Conservation (phyloP, 306 rosid species). For the Vigna radiata region DNA sequence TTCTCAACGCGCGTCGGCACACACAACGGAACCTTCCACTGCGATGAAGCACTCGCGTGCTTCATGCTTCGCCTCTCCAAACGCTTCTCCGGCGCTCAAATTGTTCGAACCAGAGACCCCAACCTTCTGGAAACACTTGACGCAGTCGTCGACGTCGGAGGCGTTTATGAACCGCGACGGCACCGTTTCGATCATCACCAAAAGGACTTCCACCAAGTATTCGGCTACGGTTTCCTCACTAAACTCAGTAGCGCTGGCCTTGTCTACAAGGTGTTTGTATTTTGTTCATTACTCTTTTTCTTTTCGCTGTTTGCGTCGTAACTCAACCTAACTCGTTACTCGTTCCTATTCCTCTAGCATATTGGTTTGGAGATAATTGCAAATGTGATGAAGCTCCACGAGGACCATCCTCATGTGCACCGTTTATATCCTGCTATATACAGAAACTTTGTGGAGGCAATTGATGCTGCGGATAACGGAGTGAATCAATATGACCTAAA, state of each 20-base stretch:
- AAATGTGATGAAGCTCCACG: conserved; percentile 54
- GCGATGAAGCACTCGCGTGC: conserved; percentile 76
- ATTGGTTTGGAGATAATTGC: conserved; percentile 62
- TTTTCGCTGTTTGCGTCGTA: background rate
- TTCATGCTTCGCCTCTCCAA: conserved; percentile 60
- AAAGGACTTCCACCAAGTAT: conserved; percentile 50
- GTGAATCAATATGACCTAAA: conserved; percentile 57
- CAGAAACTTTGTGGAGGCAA: conserved; percentile 58
- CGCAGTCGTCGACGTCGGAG: conserved; percentile 70
- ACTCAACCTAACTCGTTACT: background rate
- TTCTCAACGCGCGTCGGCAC: conserved; percentile 59
- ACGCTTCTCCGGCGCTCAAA: conserved; percentile 51
- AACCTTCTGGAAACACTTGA: conserved; percentile 49
- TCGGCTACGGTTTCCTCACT: conserved; percentile 53
- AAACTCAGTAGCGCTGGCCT: conserved; percentile 73
- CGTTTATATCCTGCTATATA: conserved; percentile 50
- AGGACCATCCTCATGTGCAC: conserved; percentile 52
- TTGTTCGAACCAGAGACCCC: conserved; percentile 59
- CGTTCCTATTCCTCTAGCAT: conserved; percentile 45
- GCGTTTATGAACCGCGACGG: conserved; percentile 54
- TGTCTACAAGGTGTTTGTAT: conserved; percentile 60
- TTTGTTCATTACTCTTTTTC: conserved; percentile 7
- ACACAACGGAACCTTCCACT: conserved; percentile 66
- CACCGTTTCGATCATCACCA: conserved; percentile 66
- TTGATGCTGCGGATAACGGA: conserved; percentile 69